phyloP scores from a whole-genome alignment of 1,139 yeast genomes.

The Geotrichum candidum region DNA sequence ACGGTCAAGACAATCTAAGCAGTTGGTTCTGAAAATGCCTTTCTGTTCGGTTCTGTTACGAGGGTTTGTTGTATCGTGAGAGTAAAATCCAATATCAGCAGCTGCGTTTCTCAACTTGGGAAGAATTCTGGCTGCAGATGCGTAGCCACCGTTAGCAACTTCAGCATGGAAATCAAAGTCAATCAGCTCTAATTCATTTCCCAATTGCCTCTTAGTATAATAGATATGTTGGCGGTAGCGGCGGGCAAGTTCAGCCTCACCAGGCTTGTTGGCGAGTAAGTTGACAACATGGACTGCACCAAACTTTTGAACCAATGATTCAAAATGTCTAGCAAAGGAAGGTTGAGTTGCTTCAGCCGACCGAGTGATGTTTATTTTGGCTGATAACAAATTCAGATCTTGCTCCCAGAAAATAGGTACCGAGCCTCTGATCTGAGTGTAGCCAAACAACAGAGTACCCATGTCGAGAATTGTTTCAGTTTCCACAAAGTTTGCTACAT shows the following conservation, averaged over 20 bases:
- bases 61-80: conserved; percentile 45
- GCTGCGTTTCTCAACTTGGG: conserved; percentile 60
- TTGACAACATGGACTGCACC: conserved; percentile 86
- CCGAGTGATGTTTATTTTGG: conserved; percentile 81
- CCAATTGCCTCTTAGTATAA: conserved; percentile 42
- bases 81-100: conserved; percentile 73
- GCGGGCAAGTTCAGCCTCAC: conserved; percentile 66
- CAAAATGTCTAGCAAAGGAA: conserved; percentile 76
- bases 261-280: conserved; percentile 68
- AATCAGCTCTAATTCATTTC: conserved; percentile 43
- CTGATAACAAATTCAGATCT: conserved; percentile 68
- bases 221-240: conserved; percentile 56
- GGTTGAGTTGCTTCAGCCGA: conserved; percentile 91
- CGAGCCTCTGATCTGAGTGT: conserved; percentile 85
- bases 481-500: conserved; percentile 94
- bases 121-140: conserved; percentile 69
- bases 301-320: conserved; percentile 60
- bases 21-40: conserved; percentile 88
- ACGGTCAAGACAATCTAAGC: conserved; percentile 91
- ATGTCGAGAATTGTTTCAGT: conserved; percentile 73
- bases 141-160: conserved; percentile 81
- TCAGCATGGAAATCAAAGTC: conserved; percentile 93
- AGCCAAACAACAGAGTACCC: conserved; percentile 58
- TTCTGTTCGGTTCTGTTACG: conserved; percentile 62
- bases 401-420: conserved; percentile 99